Evolutionary conservation across 1,139 yeast genomes (phyloP).

Genomic region (Scheffersomyces lignicola): DNA sequence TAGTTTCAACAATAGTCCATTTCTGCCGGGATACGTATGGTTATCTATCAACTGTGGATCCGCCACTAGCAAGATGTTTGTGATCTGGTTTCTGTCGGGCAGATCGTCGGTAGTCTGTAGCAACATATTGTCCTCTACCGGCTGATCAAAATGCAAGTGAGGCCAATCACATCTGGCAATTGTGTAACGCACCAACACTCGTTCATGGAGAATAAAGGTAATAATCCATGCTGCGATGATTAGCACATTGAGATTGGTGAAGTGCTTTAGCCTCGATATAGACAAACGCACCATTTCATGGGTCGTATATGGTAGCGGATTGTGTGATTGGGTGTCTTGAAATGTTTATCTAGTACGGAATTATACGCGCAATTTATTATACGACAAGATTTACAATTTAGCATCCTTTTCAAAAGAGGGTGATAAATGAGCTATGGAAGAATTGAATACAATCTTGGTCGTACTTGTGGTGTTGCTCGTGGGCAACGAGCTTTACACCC

Average conservation of each 20-base stretch:
- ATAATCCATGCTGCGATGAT: constrained; percentile 30
- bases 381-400: too few relatives aligned
- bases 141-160: constrained; percentile 3
- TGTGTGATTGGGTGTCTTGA: too few relatives aligned
- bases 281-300: constrained; percentile 5
- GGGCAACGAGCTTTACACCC: constrained; percentile 21
- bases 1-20: constrained; percentile 30
- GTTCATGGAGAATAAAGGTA: constrained; percentile 35
- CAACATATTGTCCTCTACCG: constrained; percentile 4
- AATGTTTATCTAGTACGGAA: too few relatives aligned
- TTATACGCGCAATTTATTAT: too few relatives aligned
- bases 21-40: constrained; percentile 52
- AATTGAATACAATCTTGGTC: neutral
- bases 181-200: constrained; percentile 25
- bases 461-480: constrained; percentile 17
- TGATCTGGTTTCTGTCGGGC: constrained; percentile 4
- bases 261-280: constrained; percentile 24
- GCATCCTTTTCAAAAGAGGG: too few relatives aligned
- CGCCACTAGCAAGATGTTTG: constrained; percentile 38
- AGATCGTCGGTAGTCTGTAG: neutral
- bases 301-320: too few relatives aligned
- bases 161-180: constrained; percentile 41
- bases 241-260: constrained; percentile 24
- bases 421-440: too few relatives aligned
- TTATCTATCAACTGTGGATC: constrained; percentile 50